Base-by-base conservation (phyloP, 306 rosid genomes). In the Biancaea sappan region DNA sequence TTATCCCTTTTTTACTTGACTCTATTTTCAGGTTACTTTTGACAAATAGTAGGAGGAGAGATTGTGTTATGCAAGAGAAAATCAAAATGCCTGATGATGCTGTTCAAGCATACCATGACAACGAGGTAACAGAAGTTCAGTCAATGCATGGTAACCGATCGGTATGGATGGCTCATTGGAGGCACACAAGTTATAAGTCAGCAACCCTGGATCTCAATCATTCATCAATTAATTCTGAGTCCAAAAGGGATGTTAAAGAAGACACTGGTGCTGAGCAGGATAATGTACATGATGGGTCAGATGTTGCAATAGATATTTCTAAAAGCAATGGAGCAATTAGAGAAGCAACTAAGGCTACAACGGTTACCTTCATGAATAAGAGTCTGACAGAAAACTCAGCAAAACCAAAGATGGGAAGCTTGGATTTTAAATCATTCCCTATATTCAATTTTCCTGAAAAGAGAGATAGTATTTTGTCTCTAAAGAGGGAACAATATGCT, bases 161-260 rank as follows among this genome's bases (percentile, higher is more conserved):
- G 46, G 79, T 10, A 53, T 94, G 96, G 96, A 87, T 92, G 95
- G 54, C 86, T 88, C 96, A 85, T 73, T 88, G 91, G 96, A 75
- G 31, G 86, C 76, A 76, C 29, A 19, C 84, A 57, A 69, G 73
- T 74, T 81, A 67, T 52, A 88, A 83, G 69, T 62, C 97, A 70
- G 69, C 81, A 50, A 74, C 79, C 34, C 74, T 66, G 34, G 81
- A 71, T 28, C 22, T 60, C 21, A 71, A 71, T 47, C 77, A 56
- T 65, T 63, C 73, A 43, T 69, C 65, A 12, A 40, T 77, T 74
- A 79, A 38, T 47, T 67, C 66, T 25, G 88, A 85, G 66, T 38
- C 82, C 66, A 75, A 70, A 24, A 81, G 76, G 60, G 84, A 63
- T 28, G 60, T 41, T 66, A 83, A 78, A 75, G 84, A 59, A 59